phyloP scores from a whole-genome alignment of 1,284 basidiomycete genomes.

The Papiliotrema nemorosa region DNA sequence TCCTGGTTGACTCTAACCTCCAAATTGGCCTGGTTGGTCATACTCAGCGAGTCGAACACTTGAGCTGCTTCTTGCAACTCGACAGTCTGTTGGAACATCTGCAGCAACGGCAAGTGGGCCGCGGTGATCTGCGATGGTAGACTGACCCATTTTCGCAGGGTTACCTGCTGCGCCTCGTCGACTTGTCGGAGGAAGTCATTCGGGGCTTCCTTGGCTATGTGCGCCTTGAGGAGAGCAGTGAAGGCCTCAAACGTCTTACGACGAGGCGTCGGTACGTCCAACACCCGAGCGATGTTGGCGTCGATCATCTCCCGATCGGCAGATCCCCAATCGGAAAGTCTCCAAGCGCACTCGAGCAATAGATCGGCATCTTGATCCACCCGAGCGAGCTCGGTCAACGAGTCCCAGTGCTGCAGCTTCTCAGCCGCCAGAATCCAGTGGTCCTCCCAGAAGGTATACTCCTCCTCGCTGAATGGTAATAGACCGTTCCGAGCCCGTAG shows the following conservation, averaged over 20 bases:
- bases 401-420: conserved; percentile 98
- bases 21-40: conserved; percentile 83
- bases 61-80: conserved; percentile 95
- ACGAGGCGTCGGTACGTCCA: conserved; percentile 85
- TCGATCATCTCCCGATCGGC: conserved; percentile 70
- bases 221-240: conserved; percentile 67
- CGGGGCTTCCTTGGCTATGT: conserved; percentile 47
- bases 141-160: conserved; percentile 92
- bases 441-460: conserved; percentile 98
- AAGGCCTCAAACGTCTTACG: conserved; percentile 95
- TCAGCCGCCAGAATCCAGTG: conserved; percentile 97
- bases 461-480: conserved; percentile 89
- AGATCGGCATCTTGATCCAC: conserved; percentile 90
- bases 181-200: conserved; percentile 77
- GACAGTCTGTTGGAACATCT: conserved; percentile 99
- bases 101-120: conserved; percentile 90
- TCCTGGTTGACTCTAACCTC: conserved; percentile 88
- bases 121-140: conserved; percentile 78
- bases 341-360: conserved; percentile 92
- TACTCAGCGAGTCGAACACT: conserved; percentile 85
- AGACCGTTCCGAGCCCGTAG: conserved; percentile 75
- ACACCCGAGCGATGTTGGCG: conserved; percentile 74
- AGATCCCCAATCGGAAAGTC: conserved; percentile 83
- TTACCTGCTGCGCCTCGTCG: conserved; percentile 95
- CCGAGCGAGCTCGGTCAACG: conserved; percentile 86